These are phyloP conservation scores for Hyphopichia fennica DNA, from an alignment of 1,139 yeast genomes.

Conservation along the genomic window DNA sequence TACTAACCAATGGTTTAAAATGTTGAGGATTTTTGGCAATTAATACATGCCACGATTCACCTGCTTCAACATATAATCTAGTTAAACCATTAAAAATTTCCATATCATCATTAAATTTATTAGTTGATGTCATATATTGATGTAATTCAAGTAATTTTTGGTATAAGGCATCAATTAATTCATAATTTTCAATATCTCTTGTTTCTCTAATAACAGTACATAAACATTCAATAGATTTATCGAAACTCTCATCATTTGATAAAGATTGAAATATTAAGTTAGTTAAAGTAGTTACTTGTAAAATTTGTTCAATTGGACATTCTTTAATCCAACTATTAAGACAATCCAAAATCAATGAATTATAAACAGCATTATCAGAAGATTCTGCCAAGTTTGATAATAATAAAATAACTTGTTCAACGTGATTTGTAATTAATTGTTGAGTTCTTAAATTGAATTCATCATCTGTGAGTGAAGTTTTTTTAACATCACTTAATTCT, in stretches of 20 bases:
- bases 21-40: slow-evolving; percentile 72
- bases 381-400: slow-evolving; percentile 51
- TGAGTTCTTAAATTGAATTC: slow-evolving; percentile 68
- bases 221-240: slow-evolving; percentile 84
- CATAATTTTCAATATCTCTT: slow-evolving; percentile 64
- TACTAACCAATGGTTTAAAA: slow-evolving; percentile 75
- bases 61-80: slow-evolving; percentile 84
- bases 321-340: slow-evolving; percentile 90
- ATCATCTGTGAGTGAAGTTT: slow-evolving; percentile 77
- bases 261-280: slow-evolving; percentile 70
- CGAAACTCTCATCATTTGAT: slow-evolving; percentile 66
- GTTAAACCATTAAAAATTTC: slow-evolving; percentile 74
- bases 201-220: slow-evolving; percentile 80
- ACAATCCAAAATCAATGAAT: slow-evolving; percentile 63
- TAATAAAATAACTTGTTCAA: slow-evolving; percentile 64
- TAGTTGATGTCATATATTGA: slow-evolving; percentile 40
- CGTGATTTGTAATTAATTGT: slow-evolving; percentile 64
- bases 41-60: slow-evolving; percentile 92
- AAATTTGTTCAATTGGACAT: slow-evolving; percentile 66
- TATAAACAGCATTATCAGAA: slow-evolving; percentile 12
- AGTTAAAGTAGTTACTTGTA: slow-evolving; percentile 63
- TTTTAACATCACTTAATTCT: slow-evolving; percentile 77
- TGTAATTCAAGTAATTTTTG: slow-evolving; percentile 64
- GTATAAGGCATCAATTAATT: slow-evolving; percentile 65
- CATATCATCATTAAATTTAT: slow-evolving; percentile 55